These are phyloP conservation scores for Plasmodium vinckei DNA, from an alignment of 169 alveolate species.

Conservation along the genomic window DNA sequence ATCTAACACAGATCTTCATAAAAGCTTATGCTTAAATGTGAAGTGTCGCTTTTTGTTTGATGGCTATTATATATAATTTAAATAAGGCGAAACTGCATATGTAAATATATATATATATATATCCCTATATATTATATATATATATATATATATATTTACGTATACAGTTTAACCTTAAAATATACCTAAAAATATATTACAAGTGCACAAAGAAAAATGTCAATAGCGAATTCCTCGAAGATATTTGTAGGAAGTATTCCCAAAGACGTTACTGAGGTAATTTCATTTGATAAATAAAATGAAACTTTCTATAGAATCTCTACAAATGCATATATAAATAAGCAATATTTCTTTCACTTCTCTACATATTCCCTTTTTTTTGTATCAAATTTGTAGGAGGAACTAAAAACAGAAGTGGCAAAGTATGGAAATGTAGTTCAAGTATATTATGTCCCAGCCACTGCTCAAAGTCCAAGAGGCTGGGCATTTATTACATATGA, in stretches of 20 bases:
- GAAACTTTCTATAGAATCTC: background rate
- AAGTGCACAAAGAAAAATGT: conserved; percentile 30
- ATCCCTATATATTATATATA: too few species aligned
- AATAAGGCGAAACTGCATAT: background rate
- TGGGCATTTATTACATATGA: conserved; percentile 85
- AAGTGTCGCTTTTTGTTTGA: background rate
- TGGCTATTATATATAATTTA: background rate
- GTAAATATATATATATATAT: background rate
- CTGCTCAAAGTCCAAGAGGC: conserved; percentile 79
- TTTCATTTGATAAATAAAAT: too few species aligned
- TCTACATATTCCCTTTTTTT: background rate
- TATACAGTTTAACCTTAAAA: background rate
- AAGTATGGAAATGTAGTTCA: conserved; percentile 80
- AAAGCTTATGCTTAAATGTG: too few species aligned
- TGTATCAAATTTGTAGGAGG: conserved; percentile 67
- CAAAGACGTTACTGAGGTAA: conserved; percentile 81
- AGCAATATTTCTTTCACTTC: background rate
- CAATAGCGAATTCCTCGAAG: conserved; percentile 67
- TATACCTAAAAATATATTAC: background rate
- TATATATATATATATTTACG: background rate
- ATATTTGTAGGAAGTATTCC: conserved; percentile 84
- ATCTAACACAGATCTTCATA: too few species aligned
- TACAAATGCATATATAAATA: background rate
- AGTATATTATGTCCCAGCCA: conserved; percentile 83
- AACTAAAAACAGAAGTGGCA: conserved; percentile 76